Evolutionary conservation across 768 basidiomycete species (phyloP).

Genomic region (Russula abietina): DNA sequence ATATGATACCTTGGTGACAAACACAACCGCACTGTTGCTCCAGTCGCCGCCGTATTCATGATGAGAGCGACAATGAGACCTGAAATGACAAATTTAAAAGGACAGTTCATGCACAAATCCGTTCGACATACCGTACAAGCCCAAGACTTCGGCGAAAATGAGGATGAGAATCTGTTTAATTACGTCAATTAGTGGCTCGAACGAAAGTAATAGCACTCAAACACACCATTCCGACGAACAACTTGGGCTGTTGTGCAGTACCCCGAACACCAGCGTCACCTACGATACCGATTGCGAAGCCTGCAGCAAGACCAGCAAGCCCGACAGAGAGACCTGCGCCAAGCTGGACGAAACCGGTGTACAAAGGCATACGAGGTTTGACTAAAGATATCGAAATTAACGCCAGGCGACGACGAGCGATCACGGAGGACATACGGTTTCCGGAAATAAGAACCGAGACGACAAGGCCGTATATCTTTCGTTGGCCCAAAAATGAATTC

Average conservation of each 20-base stretch:
- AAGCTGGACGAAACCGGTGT: constrained; percentile 88
- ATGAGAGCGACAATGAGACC: constrained; percentile 48
- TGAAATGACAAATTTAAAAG: constrained; percentile 10
- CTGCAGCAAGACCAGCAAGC: constrained; percentile 92
- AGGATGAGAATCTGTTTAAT: constrained; percentile 65
- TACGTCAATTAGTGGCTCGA: neutral
- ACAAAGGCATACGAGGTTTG: constrained; percentile 45
- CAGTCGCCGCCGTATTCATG: constrained; percentile 37
- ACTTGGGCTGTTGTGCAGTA: constrained; percentile 90
- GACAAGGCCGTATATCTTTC: constrained; percentile 97
- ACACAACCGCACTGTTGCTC: neutral
- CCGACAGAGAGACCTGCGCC: constrained; percentile 92
- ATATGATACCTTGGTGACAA: neutral
- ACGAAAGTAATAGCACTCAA: neutral
- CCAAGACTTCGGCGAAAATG: constrained; percentile 94
- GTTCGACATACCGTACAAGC: constrained; percentile 63
- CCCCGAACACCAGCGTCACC: constrained; percentile 98
- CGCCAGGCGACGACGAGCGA: neutral
- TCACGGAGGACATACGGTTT: constrained; percentile 58
- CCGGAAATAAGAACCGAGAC: constrained; percentile 93
- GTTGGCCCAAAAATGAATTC: constrained; percentile 25
- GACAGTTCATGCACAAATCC: neutral
- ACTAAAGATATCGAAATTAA: constrained; percentile 9
- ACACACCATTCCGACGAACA: constrained; percentile 88
- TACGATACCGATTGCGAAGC: constrained; percentile 97